Conservation (phyloP, 768 basidiomycete species). For the Termitomyces sp. region DNA sequence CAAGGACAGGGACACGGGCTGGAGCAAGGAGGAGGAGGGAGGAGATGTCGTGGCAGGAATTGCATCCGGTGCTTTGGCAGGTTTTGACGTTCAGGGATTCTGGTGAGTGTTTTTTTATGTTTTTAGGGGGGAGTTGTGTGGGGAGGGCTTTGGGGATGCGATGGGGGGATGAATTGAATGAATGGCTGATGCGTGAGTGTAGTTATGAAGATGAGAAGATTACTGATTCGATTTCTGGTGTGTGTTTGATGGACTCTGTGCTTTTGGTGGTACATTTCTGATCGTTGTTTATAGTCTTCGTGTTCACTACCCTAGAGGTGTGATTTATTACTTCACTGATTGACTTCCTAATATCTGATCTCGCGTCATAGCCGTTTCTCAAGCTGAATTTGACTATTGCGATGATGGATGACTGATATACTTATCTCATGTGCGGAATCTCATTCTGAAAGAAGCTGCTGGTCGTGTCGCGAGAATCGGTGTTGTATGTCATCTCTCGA, state of each 20-base stretch:
- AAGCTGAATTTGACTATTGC: conserved; percentile 77
- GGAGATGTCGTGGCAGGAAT: conserved; percentile 86
- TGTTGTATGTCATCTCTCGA: conserved; percentile 43
- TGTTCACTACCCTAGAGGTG: conserved; percentile 83
- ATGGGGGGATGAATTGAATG: no score
- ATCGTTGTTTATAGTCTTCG: conserved; percentile 52
- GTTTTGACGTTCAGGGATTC: conserved; percentile 83
- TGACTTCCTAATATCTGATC: no score
- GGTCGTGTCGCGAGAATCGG: conserved; percentile 71
- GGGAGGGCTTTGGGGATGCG: no score
- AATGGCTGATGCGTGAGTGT: not conserved
- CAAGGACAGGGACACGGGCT: not conserved
- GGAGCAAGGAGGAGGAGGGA: conserved; percentile 45
- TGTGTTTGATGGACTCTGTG: not conserved
- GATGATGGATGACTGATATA: no score
- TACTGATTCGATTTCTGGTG: conserved; percentile 67
- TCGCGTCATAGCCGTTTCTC: conserved; percentile 60
- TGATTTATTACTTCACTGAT: no score
- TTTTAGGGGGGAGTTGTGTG: no score
- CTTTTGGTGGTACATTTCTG: no score
- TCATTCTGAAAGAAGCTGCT: conserved; percentile 82
- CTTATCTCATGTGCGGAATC: no score
- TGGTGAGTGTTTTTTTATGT: conserved; percentile 34
- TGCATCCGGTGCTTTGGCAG: conserved; percentile 83
- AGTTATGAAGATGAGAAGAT: conserved; percentile 84